These are phyloP conservation scores for Penicillium sp. DNA, from an alignment of 2,329 filamentous ascomycete genomes.

Conservation along the genomic window DNA sequence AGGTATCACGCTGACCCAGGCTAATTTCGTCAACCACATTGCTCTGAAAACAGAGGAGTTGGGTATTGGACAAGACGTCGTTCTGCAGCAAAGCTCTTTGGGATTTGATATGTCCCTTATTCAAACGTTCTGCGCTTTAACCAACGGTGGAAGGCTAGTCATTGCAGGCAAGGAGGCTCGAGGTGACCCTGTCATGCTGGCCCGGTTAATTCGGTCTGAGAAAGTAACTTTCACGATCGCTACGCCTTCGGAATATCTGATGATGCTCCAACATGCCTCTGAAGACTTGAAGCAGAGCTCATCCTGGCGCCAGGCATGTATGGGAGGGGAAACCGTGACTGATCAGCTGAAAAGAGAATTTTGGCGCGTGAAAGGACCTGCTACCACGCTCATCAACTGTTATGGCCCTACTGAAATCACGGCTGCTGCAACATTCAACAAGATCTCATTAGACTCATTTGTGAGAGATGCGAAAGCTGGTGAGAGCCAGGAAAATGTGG, in stretches of 20 bases:
- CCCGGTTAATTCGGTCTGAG: slow-evolving; percentile 3
- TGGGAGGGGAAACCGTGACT: slow-evolving; percentile 11
- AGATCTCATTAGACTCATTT: no score
- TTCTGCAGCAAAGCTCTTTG: slow-evolving; percentile 14
- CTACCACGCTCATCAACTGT: slow-evolving; percentile 3
- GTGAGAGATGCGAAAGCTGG: neutral
- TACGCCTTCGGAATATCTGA: slow-evolving; percentile 4
- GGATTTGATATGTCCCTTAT: slow-evolving; percentile 11
- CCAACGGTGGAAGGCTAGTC: slow-evolving; percentile 7
- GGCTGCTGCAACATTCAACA: neutral
- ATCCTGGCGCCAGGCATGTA: slow-evolving; percentile 7
- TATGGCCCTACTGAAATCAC: slow-evolving; percentile 17
- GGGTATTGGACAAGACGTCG: neutral
- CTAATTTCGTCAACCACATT: neutral
- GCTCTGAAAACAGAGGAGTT: neutral
- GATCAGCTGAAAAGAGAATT: neutral
- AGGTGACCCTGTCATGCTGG: slow-evolving; percentile 6
- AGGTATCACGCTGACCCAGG: slow-evolving; percentile 12
- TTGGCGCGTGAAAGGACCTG: neutral
- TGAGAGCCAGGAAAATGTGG: slow-evolving; percentile 17
- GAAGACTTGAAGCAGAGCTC: neutral
- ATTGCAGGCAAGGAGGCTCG: neutral
- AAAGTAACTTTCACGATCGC: slow-evolving; percentile 5
- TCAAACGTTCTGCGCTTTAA: slow-evolving; percentile 9
- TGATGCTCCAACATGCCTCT: slow-evolving; percentile 1